Evolutionary conservation across 768 basidiomycete genomes (phyloP).

Genomic region (Plicaturopsis crispa): DNA sequence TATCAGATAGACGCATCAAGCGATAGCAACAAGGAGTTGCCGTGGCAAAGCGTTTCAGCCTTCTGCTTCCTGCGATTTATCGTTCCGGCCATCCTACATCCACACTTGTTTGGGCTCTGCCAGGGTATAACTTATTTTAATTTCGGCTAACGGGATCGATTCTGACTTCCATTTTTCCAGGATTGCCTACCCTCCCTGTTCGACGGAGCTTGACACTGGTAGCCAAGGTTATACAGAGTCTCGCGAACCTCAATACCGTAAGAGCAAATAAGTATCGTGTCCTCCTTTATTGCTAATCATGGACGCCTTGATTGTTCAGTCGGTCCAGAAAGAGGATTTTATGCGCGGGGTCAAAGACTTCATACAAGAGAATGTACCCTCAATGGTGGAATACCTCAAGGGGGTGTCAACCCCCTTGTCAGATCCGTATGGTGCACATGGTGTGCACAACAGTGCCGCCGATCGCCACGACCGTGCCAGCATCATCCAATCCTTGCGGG

Average conservation of each 20-base stretch:
- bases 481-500: constrained; percentile 47
- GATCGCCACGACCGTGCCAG: constrained; percentile 45
- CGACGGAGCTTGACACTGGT: constrained; percentile 79
- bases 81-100: constrained; percentile 84
- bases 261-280: constrained; percentile 18
- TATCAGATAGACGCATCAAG: constrained; percentile 33
- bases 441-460: constrained; percentile 17
- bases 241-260: constrained; percentile 79
- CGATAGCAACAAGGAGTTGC: constrained; percentile 42
- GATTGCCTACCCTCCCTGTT: constrained; percentile 56
- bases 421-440: constrained; percentile 6
- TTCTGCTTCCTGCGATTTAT: constrained; percentile 89
- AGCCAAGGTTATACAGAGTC: constrained; percentile 83
- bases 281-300: not conserved
- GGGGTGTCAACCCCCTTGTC: constrained; percentile 55
- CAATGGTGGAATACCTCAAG: constrained; percentile 75
- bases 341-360: constrained; percentile 77
- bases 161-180: constrained; percentile 28
- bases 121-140: constrained; percentile 41
- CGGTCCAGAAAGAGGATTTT: constrained; percentile 68
- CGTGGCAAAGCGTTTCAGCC: constrained; percentile 80
- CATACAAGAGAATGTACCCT: constrained; percentile 48
- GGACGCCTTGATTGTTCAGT: constrained; percentile 25
- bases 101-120: constrained; percentile 74
- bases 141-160: not conserved